These are phyloP conservation scores for Lignosus rhinocerotis DNA, from an alignment of 1,284 basidiomycete species.

Conservation along the genomic window DNA sequence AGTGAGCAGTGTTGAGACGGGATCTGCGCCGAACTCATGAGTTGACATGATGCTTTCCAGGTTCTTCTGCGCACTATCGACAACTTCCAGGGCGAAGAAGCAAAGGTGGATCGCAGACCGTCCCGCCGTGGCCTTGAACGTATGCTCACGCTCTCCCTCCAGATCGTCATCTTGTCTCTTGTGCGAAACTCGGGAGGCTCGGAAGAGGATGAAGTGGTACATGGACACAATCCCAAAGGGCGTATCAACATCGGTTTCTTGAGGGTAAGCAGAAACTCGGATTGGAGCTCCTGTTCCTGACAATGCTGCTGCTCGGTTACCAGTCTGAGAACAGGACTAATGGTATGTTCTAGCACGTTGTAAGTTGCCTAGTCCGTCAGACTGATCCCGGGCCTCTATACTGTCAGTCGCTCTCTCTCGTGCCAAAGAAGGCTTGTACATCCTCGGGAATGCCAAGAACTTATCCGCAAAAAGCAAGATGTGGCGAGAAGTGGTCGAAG, in stretches of 20 bases:
- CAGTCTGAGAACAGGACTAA: conserved; percentile 62
- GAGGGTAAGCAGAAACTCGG: conserved; percentile 42
- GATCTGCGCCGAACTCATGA: background rate
- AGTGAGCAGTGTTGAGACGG: conserved; percentile 30
- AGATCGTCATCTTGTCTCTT: conserved; percentile 69
- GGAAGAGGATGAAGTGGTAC: conserved; percentile 25
- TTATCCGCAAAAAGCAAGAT: conserved; percentile 46
- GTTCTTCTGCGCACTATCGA: conserved; percentile 73
- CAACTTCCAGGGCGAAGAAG: conserved; percentile 77
- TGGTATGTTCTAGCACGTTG: conserved; percentile 28
- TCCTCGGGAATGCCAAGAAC: conserved; percentile 66
- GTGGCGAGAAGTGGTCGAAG: conserved; percentile 61
- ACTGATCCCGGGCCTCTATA: background rate
- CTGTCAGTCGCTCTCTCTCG: conserved; percentile 68
- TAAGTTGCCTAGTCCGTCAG: background rate
- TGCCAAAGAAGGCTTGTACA: conserved; percentile 69
- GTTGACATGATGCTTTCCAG: conserved; percentile 33
- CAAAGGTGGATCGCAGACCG: conserved; percentile 29
- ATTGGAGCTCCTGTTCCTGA: background rate
- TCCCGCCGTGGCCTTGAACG: background rate
- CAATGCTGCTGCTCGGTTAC: background rate
- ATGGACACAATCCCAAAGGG: conserved; percentile 37
- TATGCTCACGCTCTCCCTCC: background rate
- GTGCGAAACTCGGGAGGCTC: conserved; percentile 63
- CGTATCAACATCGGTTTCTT: conserved; percentile 66